Evolutionary conservation across 2,329 filamentous ascomycete species (phyloP).

Genomic region (Hypoxylon sp.): DNA sequence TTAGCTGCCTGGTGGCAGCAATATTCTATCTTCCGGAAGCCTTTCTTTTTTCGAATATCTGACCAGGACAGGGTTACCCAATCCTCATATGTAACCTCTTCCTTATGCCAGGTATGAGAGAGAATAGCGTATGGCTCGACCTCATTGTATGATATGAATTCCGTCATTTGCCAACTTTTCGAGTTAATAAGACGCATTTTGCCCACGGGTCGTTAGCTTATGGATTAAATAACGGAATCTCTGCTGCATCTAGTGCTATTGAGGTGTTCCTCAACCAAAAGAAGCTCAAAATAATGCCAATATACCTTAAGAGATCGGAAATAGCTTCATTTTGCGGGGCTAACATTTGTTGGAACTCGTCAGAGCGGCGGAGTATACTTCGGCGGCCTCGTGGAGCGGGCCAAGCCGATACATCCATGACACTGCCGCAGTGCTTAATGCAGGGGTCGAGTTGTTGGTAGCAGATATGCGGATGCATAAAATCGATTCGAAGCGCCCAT

Average conservation of each 20-base stretch:
- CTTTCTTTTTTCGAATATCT: constrained; percentile 29
- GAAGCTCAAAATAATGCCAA: neutral
- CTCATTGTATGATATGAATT: neutral
- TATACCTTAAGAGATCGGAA: neutral
- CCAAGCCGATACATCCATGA: neutral
- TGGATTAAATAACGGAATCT: neutral
- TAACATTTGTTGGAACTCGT: neutral
- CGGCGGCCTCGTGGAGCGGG: neutral
- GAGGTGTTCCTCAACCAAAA: neutral
- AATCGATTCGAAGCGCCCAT: neutral
- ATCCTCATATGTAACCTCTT: constrained; percentile 37
- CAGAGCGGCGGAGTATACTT: neutral
- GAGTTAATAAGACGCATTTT: neutral
- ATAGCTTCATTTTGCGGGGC: neutral
- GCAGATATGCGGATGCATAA: neutral
- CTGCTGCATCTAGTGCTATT: neutral
- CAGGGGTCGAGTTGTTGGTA: constrained; percentile 2
- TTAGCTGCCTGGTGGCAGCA: constrained; percentile 38
- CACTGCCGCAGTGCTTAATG: neutral
- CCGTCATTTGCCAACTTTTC: neutral
- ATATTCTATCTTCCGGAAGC: constrained; percentile 43
- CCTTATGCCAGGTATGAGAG: constrained; percentile 46
- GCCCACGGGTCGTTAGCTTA: neutral
- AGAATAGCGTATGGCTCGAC: constrained; percentile 43
- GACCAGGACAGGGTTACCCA: constrained; percentile 2